Evolutionary conservation across 495 filamentous ascomycete species (phyloP), one percentile per base, ranked within the genome.

Genomic region (Penicillium maclennaniae): DNA sequence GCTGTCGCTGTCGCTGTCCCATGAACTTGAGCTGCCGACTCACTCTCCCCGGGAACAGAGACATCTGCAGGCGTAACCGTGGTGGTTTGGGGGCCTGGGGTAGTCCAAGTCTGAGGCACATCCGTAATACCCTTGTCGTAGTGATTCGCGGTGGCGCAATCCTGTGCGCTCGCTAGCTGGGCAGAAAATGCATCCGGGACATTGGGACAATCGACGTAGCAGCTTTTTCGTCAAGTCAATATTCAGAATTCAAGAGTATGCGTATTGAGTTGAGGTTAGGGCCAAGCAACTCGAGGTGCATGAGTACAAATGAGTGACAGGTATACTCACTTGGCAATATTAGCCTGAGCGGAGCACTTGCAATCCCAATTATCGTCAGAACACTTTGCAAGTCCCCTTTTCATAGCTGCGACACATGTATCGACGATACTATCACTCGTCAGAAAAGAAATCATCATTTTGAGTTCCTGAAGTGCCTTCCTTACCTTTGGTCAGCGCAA

Each of bases 91-190:
- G 56, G 47, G 7, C 60, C 51, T 5, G 60, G 60, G 0, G 53
- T 59, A 3, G 54, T 57, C 59, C 56, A 65, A 2, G 60, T 47
- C 10, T 51, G 36, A 9, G 59, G 36, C 9, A 65, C 62, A 0
- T 51, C 16, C 3, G 62, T 46, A 1, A 43, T 7, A 28, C 62
- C 62, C 14, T 52, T 43, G 19, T 65, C 56, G 43, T 60, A 65
- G 27, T 60, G 59, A 19, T 65, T 65, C 2, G 59, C 62, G 10
- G 62, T 65, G 8, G 59, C 59, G 23, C 62, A 65, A 8, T 43
- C 37, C 7, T 56, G 28, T 31, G 51, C 59, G 25, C 59, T 62
- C 10, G 49, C 20, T 17, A 54, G 25, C 40, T 50, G 38, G 10
- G 62, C 62, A 3, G 56, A 53, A 21, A 54, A 51, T 5, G 46